Conservation (phyloP, 192 early-diverging fungal genomes). For the Gryganskiella cystojenkinii region DNA sequence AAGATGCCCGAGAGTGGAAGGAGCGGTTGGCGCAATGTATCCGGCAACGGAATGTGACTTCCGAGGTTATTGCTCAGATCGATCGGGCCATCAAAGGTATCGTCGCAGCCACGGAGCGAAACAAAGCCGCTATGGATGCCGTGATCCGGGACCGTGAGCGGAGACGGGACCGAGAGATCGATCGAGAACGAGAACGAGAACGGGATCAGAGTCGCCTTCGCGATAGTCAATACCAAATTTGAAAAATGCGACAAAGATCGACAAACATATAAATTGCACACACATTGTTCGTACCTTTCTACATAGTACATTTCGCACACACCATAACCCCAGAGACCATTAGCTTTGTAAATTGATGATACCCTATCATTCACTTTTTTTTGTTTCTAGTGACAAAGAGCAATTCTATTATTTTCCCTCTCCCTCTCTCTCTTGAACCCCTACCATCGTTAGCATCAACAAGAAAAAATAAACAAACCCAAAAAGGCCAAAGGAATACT, state of each 20-base stretch:
- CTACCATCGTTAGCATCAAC: no score
- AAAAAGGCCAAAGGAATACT: no score
- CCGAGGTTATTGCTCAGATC: constrained; percentile 33
- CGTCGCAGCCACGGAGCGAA: constrained; percentile 21
- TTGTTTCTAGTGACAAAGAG: neutral
- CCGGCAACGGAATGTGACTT: constrained; percentile 35
- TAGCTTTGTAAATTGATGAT: neutral
- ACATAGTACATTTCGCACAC: constrained; percentile 1
- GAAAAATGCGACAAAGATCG: neutral
- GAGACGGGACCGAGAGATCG: constrained; percentile 32
- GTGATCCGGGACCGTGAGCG: constrained; percentile 40
- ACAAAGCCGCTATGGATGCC: constrained; percentile 45
- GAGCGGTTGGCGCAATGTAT: constrained; percentile 45
- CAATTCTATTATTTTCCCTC: no score
- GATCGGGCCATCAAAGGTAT: constrained; percentile 45
- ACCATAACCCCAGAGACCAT: neutral
- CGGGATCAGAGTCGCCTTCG: constrained; percentile 1
- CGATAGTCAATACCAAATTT: constrained; percentile 8
- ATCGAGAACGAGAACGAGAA: constrained; percentile 29
- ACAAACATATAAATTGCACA: neutral
- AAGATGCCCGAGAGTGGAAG: constrained; percentile 46
- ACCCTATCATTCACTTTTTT: neutral
- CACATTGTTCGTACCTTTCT: neutral
- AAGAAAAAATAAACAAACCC: no score
- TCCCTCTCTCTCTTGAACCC: no score